Evolutionary conservation across 1,284 basidiomycete species (phyloP), one percentile per base, ranked within the genome.

Genomic region (Boletus albobrunnescens): DNA sequence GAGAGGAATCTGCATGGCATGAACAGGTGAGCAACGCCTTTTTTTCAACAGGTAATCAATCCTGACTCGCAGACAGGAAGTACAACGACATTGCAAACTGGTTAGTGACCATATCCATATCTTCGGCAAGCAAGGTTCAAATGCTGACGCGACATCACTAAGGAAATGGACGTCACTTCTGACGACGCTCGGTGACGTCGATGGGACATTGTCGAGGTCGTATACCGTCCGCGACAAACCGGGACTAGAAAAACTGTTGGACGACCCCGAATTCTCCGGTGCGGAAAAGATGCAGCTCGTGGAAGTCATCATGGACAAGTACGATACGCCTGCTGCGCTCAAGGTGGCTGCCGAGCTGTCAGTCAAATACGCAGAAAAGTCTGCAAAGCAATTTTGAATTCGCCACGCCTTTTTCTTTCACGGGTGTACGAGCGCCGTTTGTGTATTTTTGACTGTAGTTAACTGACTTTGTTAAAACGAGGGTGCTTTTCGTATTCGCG

Each of bases 1-100:
- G 93, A 96, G 72, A 77, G 88, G 19, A 80, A 79, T 59, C 78
- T 93, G 53, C 84, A 91, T 62, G 89, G 84, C 19, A 75, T 74
- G 58, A 55, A 71, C 19, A 68, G 76, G 69, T 57, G 40, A 50
- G 67, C 38, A 31, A 17, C 10, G 1, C 19, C 38, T 13, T 23
- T 49, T 3, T 11, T 16, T 32, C 8, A 16, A 7, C 27, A 6
- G 31, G 16, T 41, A 68, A 70, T 35, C 56, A 59, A 22, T 49
- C 54, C 43, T 75, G 66, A 63, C 31, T 38, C 6, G 53, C 17
- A 2, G 10, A 59, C 50, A 81, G 80, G 50, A 79, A 81, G 66
- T 89, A 89, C 61, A 89, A 88, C 56, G 81, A 89, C 60, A 78
- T 89, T 50, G 69, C 72, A 6, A 74, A 85, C 59, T 89, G 86